These are phyloP conservation scores for Fusarium chaquense DNA, from an alignment of 2,329 filamentous ascomycete genomes.

Conservation along the genomic window DNA sequence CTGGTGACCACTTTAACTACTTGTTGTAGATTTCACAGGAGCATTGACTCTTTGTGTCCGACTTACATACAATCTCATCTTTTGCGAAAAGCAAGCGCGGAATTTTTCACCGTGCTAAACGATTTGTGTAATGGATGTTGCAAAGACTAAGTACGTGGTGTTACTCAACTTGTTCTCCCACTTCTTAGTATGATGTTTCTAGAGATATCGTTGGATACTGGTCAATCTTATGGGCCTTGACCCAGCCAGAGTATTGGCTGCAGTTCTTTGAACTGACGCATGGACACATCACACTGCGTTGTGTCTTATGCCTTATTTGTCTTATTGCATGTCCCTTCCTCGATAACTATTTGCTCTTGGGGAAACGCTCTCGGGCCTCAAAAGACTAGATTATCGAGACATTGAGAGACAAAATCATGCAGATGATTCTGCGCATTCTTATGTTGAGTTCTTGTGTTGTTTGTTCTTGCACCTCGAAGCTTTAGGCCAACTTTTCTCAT, in stretches of 20 bases:
- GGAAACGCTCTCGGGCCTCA: background rate
- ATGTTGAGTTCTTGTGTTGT: background rate
- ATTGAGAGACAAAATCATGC: background rate
- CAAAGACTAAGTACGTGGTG: conserved; percentile 6
- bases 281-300: conserved; percentile 7
- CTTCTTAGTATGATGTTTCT: conserved; percentile 1
- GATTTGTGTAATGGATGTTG: background rate
- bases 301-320: background rate
- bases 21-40: conserved; percentile 36
- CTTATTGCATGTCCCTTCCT: background rate
- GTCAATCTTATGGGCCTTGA: background rate
- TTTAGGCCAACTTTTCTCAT: background rate
- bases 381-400: background rate
- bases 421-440: background rate
- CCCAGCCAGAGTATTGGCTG: background rate
- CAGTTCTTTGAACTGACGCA: background rate
- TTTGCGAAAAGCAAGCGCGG: background rate
- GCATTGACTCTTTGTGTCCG: conserved; percentile 9
- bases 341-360: background rate
- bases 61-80: background rate
- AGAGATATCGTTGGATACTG: background rate
- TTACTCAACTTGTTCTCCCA: conserved; percentile 8
- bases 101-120: background rate
- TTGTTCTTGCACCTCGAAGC: background rate
- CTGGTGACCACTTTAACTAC: conserved; percentile 25